A percentile compares a stretch with the other conserved stretches of the same genome.
phyloP scores from a whole-genome alignment of 2,329 filamentous ascomycete species.

The Alternaria triticimaculans region DNA sequence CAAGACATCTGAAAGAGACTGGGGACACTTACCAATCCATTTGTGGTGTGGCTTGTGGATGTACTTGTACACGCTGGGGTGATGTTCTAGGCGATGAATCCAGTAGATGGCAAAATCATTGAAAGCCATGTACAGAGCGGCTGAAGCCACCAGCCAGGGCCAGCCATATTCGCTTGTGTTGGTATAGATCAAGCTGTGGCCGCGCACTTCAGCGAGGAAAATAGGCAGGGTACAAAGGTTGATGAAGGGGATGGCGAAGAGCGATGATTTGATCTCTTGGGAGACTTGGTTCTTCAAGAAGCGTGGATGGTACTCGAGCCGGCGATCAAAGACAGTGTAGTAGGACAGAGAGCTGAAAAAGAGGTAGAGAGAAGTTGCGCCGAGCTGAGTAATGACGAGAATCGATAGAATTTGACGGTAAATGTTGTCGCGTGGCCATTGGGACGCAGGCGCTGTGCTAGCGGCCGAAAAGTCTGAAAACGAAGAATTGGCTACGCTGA shows the following conservation, averaged over 20 bases:
- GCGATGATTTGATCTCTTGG: slow-evolving; percentile 8
- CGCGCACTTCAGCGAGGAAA: slow-evolving; percentile 8
- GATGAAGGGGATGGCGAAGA: slow-evolving; percentile 9
- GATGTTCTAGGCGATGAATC: slow-evolving; percentile 14
- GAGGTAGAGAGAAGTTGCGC: slow-evolving; percentile 9
- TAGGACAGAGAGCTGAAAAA: slow-evolving; percentile 11
- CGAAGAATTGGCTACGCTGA: slow-evolving; percentile 1
- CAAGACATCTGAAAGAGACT: background rate
- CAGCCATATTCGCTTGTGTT: slow-evolving; percentile 7
- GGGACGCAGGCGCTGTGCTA: background rate
- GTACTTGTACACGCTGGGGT: slow-evolving; percentile 13
- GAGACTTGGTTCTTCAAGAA: slow-evolving; percentile 13
- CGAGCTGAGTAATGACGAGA: slow-evolving; percentile 9
- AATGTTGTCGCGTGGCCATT: slow-evolving; percentile 15
- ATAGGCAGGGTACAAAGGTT: slow-evolving; percentile 7
- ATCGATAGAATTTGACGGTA: slow-evolving; percentile 11
- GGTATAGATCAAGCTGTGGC: slow-evolving; percentile 8
- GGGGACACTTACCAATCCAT: slow-evolving; percentile 8
- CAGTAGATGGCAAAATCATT: slow-evolving; percentile 12
- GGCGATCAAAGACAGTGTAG: slow-evolving; percentile 9
- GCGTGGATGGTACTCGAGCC: slow-evolving; percentile 11
- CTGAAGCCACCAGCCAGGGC: slow-evolving; percentile 4
- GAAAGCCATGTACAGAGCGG: slow-evolving; percentile 8
- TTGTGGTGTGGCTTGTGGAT: slow-evolving; percentile 14
- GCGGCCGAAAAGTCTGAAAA: background rate